Base-by-base conservation (phyloP, 2,329 filamentous ascomycete genomes). In the Cladophialophora immunda region DNA sequence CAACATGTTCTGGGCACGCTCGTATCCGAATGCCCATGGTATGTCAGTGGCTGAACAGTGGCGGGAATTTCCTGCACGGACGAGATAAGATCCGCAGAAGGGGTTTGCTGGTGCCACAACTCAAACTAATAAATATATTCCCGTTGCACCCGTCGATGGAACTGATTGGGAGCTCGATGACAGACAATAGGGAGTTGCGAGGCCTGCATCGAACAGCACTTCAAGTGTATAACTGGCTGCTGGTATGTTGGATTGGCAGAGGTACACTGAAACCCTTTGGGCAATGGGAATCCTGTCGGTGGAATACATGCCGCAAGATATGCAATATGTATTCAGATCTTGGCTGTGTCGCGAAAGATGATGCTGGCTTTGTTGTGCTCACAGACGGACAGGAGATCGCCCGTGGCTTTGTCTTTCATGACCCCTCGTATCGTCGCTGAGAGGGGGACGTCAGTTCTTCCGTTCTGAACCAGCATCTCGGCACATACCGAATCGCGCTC, bases 351-450 rank as follows among this genome's bases (percentile, higher is more conserved):
- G 11, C 36, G 59, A 32, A 68, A 68, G 22, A 57, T 52, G 36
- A 68, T 68, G 45, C 66, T 68, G 5, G 55, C 66, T 19, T 68
- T 68, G 59, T 66, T 66, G 56, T 68, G 66, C 55, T 68, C 66
- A 22, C 47, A 53, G 7, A 66, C 58, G 5, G 66, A 65, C 27
- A 66, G 62, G 4, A 68, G 34, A 11, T 34, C 45, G 4, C 66
- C 66, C 5, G 58, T 66, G 11, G 56, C 59, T 30, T 68, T 67
- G 50, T 67, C 61, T 27, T 38, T 58, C 56, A 67, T 67, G 22
- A 29, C n/a, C 8, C 60, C 56, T 29, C 57, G 60, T 30, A 67
- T 67, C 22, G 65, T 67, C 8, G 65, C 58, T 55, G 54, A 25
- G 11, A 8, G 19, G 25, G 11, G 45, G 13, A 50, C 4, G 11